These are phyloP conservation scores for Syzygium oleosum DNA, from an alignment of 345 rosid genomes.

Conservation along the genomic window DNA sequence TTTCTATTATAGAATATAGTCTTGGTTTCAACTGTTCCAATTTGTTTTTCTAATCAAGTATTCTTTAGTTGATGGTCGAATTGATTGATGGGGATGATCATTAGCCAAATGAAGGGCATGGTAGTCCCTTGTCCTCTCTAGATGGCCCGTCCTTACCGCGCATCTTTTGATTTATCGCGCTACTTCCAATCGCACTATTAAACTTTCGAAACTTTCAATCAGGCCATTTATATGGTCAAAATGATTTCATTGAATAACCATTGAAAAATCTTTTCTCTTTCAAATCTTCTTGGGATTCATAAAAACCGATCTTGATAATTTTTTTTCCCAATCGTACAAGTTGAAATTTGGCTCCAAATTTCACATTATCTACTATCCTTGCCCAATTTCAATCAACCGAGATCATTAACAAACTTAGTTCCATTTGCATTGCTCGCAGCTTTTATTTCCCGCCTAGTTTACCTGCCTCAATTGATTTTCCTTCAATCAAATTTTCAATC, in stretches of 20 bases:
- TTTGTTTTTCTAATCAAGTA: background rate
- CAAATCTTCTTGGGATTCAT: background rate
- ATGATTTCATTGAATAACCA: background rate
- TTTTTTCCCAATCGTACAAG: background rate
- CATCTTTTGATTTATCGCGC: background rate
- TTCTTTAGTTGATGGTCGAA: background rate
- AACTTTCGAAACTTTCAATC: background rate
- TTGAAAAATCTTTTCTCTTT: background rate
- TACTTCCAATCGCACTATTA: fast-evolving
- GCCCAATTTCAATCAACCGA: background rate
- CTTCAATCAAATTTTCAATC: background rate
- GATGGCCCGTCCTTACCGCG: too few species aligned
- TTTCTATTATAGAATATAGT: too few species aligned
- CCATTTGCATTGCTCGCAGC: fast-evolving
- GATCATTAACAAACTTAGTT: background rate
- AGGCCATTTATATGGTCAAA: background rate
- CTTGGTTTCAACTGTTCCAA: background rate
- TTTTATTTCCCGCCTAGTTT: background rate
- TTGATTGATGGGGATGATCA: background rate
- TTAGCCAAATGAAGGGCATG: background rate
- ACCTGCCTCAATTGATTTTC: background rate
- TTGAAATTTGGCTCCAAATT: background rate
- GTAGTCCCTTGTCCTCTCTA: background rate
- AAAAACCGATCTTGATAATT: background rate
- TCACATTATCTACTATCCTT: background rate